Evolutionary conservation across 1,284 basidiomycete species (phyloP), one percentile per base, ranked within the genome.

Genomic region (Stereum hirsutum): DNA sequence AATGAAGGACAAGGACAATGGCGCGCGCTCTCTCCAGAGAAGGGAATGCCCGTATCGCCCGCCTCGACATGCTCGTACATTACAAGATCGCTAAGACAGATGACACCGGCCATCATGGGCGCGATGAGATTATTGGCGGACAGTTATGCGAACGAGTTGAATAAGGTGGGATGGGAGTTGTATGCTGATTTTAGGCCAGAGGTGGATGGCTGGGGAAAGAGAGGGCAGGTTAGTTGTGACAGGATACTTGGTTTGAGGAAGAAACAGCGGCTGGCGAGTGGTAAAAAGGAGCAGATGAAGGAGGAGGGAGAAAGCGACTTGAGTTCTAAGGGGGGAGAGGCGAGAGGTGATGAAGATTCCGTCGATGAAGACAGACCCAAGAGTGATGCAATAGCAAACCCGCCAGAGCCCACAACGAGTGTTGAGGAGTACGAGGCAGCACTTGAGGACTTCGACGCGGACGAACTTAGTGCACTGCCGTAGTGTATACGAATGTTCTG

Each of bases 21-120:
- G 85, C 78, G 91, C 20, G 95, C 88, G 1, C 77, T 98, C 26
- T 73, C 79, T 12, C 74, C 80, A 35, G 81, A 82, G 12, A 69
- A 72, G 12, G 28, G 12, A 15, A 19, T 10, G 11, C 85, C 89
- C 5, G 78, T 83, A 7, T 67, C 75, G 37, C 93, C 94, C 1
- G 71, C 74, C 35, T 63, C 72, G 40, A 86, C 89, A 2, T 92
- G 81, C 55, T 72, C 77, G 0, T 96, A 95, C 60, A 82, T 95
- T 48, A 79, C 80, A n/a, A 76, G 78, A 17, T 72, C 86, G 2
- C 78, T 94, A 53, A 74, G 79, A 44, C 84, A 89, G 57, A 85
- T 81, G 3, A 74, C 81, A 6, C 78, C 86, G 1, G 66, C 78
- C 51, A 68, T 93, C 28, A 61, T 92, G 8, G 90, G 91, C n/a